Evolutionary conservation across 202 grass and related monocot species (phyloP).

Genomic region (Setaria viridis): DNA sequence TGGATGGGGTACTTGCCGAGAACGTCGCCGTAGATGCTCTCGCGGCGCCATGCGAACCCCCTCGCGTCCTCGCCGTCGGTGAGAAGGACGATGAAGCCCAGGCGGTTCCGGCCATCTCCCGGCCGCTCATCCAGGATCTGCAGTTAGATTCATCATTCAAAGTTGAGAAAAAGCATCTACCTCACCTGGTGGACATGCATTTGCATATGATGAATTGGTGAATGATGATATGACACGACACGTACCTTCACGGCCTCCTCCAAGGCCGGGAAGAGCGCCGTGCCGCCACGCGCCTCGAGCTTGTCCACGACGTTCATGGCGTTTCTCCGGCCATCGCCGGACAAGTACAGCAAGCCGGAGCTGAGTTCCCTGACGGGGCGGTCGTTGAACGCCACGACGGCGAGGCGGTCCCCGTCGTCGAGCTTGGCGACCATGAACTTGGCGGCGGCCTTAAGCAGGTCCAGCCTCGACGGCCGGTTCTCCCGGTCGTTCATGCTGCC

Average conservation of each 20-base stretch:
- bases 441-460: neutral
- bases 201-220: too few relatives aligned
- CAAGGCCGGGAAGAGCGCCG: neutral
- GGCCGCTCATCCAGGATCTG: neutral
- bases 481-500: neutral
- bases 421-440: slow-evolving; percentile 12
- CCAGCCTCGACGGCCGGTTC: neutral
- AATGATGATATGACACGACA: neutral
- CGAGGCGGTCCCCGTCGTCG: neutral
- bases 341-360: slow-evolving; percentile 17
- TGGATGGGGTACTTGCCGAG: neutral
- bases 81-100: slow-evolving; percentile 6
- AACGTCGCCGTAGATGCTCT: neutral
- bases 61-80: slow-evolving; percentile 3
- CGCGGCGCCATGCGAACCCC: neutral
- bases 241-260: slow-evolving; percentile 18
- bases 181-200: too few relatives aligned
- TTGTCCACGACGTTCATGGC: neutral
- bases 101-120: neutral
- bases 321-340: neutral
- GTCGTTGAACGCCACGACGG: slow-evolving; percentile 26
- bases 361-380: neutral
- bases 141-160: too few relatives aligned
- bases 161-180: too few relatives aligned
- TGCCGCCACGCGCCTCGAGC: slow-evolving; percentile 11